Percentiles rank a stretch among this genome's conserved stretches.
Conservation (phyloP, 1,284 basidiomycete species). For the Puccinia triticina region DNA sequence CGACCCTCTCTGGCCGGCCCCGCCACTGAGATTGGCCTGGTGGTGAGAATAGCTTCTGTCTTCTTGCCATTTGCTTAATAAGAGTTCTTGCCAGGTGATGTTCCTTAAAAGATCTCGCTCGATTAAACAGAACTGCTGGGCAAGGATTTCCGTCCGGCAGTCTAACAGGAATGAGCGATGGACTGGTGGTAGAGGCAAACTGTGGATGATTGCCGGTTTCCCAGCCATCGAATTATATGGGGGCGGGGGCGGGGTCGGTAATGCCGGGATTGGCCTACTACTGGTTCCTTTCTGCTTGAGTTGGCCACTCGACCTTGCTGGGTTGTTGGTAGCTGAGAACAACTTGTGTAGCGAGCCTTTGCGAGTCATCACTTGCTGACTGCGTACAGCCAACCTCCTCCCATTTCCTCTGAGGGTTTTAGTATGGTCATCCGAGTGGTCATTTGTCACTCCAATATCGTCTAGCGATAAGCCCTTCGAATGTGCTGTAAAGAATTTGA, state of each 20-base stretch:
- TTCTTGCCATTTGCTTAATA: conserved; percentile 64
- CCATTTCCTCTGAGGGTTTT: conserved; percentile 31
- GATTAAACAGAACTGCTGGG: conserved; percentile 81
- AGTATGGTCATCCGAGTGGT: not conserved
- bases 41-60: conserved; percentile 21
- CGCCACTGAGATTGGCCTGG: conserved; percentile 25
- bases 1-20: conserved; percentile 43
- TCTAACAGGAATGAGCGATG: conserved; percentile 57
- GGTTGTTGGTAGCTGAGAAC: conserved; percentile 16
- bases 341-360: conserved; percentile 42
- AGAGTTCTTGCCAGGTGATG: conserved; percentile 80
- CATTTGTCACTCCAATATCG: not conserved
- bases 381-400: conserved; percentile 1
- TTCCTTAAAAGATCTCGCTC: conserved; percentile 81
- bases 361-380: conserved; percentile 41
- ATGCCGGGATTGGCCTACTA: not conserved
- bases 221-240: not conserved
- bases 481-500: conserved; percentile 16
- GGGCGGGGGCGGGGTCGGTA: not conserved
- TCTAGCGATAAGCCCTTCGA: conserved; percentile 27
- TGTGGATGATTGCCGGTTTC: conserved; percentile 14
- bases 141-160: conserved; percentile 67
- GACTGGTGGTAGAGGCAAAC: conserved; percentile 52
- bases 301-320: not conserved
- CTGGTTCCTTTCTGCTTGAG: not conserved